A percentile compares a stretch with the other conserved stretches of the same genome.
These are phyloP conservation scores for Tricholoma sp. DNA, from an alignment of 768 basidiomycete species.

Conservation along the genomic window DNA sequence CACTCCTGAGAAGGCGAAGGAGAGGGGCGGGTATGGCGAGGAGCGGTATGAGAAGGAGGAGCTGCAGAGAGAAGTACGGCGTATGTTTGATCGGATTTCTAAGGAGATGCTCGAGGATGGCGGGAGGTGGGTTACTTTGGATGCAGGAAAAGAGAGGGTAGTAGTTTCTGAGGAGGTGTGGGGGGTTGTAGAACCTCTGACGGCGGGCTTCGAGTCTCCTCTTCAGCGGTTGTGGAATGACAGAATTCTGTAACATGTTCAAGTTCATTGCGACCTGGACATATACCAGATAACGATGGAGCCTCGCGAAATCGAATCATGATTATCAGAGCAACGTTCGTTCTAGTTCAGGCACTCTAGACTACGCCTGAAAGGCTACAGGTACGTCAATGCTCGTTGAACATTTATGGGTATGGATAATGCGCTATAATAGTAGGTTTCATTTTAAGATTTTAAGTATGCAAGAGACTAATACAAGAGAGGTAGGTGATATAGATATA, in stretches of 20 bases:
- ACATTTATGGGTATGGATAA: background rate
- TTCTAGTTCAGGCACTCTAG: no score
- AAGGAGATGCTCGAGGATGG: conserved; percentile 36
- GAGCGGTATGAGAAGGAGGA: conserved; percentile 86
- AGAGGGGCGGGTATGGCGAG: conserved; percentile 76
- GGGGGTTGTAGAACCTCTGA: conserved; percentile 41
- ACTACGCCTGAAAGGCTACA: no score
- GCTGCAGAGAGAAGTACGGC: conserved; percentile 62
- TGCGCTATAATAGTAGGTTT: background rate
- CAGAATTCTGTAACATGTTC: conserved; percentile 4
- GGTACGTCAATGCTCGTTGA: background rate
- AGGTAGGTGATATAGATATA: background rate
- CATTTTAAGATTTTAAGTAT: background rate
- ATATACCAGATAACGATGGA: no score
- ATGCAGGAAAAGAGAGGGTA: conserved; percentile 50
- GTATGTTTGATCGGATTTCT: conserved; percentile 53
- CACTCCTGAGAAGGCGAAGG: conserved; percentile 58
- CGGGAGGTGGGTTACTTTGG: conserved; percentile 47
- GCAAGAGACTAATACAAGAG: conserved; percentile 9
- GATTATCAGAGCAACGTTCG: no score
- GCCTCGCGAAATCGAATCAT: background rate
- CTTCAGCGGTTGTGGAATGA: conserved; percentile 50
- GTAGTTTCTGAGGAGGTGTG: conserved; percentile 54
- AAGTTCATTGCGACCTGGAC: background rate
- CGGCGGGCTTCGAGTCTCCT: conserved; percentile 32